Base-by-base conservation (phyloP, 2,329 filamentous ascomycete genomes). In the Diaporthe citriasiana region DNA sequence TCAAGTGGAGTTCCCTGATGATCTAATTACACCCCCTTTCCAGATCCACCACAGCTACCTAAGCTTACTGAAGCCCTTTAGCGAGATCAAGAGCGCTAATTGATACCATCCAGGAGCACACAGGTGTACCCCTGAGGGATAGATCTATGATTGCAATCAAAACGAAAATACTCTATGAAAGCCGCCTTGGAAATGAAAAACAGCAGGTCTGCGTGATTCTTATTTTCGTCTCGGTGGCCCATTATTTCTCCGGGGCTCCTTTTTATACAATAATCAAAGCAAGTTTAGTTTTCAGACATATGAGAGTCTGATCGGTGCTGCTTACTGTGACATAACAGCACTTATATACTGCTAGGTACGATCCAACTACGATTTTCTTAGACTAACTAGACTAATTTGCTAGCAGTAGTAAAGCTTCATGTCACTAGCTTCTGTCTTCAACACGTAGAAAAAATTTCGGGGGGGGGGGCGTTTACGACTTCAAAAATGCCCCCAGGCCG, bases 1-100 rank as follows among this genome's bases (percentile, higher is more conserved):
- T 50, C 9, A 59, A 33, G 30, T 66, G 66, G 42, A 71, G 68
- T 68, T 57, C 66, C 8, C 68, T 25, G 25, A 33, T 33, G 17
- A n/a, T 5, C 59, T n/a, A 63, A 65, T 65, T 15, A 63, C 38
- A 33, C 40, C 59, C 42, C 59, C 22, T 63, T 63, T 65, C 7
- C 27, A 35, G 40, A 22, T 65, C 59, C 59, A 65, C 59, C 59
- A 50, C 12, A 27, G n/a, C 35, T 42, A 27, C 27, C 2, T 6
- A 27, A 45, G 59, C 27, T 7, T 22, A 65, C 25, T 25, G 10
- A 35, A 10, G 4, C 12, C 12, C 4, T 65, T n/a, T n/a, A 65
- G 59, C 59, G 59, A 65, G 30, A 65, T 50, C 59, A 65, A n/a
- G n/a, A 27, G 51, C 9, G 12, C 51, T 55, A 25, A 17, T 55